phyloP scores from a whole-genome alignment of 495 filamentous ascomycete species.

The Chaetomium cochliodes region DNA sequence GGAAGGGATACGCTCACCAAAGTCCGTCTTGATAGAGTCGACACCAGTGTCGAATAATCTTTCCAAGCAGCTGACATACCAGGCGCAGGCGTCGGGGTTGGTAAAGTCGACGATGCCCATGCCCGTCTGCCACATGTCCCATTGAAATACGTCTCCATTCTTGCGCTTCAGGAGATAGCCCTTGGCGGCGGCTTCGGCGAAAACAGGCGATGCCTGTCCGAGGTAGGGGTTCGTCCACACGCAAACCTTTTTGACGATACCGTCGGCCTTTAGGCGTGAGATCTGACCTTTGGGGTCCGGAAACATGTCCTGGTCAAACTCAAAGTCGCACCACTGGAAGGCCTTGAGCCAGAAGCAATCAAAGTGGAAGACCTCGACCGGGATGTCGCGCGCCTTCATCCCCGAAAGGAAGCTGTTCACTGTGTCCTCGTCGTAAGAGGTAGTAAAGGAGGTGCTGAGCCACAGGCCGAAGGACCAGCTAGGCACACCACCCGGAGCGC shows the following conservation, averaged over 20 bases:
- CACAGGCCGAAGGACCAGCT: constrained; percentile 71
- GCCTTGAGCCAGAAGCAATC: constrained; percentile 65
- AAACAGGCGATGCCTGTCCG: constrained; percentile 64
- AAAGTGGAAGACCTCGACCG: constrained; percentile 69
- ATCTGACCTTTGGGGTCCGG: constrained; percentile 65
- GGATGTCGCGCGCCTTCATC: constrained; percentile 63
- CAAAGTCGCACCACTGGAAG: constrained; percentile 75
- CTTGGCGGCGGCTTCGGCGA: constrained; percentile 61
- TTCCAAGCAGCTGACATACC: constrained; percentile 59
- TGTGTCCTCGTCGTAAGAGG: constrained; percentile 65
- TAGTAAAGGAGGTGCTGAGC: constrained; percentile 70
- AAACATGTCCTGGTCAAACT: constrained; percentile 66
- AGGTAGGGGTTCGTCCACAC: constrained; percentile 75
- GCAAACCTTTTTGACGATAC: constrained; percentile 60
- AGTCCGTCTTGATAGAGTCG: constrained; percentile 72
- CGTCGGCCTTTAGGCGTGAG: constrained; percentile 55
- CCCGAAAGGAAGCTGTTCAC: constrained; percentile 66
- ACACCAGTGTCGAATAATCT: constrained; percentile 63
- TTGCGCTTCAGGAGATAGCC: constrained; percentile 68
- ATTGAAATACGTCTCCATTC: constrained; percentile 70
- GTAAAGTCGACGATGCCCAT: constrained; percentile 76
- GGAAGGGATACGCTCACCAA: constrained; percentile 68
- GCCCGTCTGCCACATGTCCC: constrained; percentile 72
- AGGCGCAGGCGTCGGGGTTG: constrained; percentile 62
- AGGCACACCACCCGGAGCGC: constrained; percentile 58